phyloP scores from a whole-genome alignment of 805 yeast genomes.

The Jamesozyma hellenica region DNA sequence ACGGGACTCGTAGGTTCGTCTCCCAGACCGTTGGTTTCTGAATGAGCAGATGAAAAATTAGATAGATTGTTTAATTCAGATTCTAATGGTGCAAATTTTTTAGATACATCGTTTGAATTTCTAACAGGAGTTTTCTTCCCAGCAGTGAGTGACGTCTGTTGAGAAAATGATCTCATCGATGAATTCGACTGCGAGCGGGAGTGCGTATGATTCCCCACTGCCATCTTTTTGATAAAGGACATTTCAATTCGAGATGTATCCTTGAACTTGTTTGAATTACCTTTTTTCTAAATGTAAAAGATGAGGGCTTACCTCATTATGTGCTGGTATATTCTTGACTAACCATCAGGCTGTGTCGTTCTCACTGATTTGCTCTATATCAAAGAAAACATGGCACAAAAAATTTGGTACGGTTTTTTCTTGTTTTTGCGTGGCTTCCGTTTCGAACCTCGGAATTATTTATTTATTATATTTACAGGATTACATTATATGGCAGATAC shows the following conservation, averaged over 20 bases:
- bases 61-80: constrained; percentile 1
- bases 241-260: constrained; percentile 3
- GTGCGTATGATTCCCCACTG: constrained; percentile 11
- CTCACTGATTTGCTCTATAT: too few species aligned
- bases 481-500: not conserved
- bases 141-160: not conserved
- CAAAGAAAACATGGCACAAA: too few species aligned
- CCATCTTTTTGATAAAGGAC: constrained; percentile 23
- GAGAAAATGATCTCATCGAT: constrained; percentile 8
- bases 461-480: constrained; percentile 2
- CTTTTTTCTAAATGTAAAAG: too few species aligned
- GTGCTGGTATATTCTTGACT: too few species aligned
- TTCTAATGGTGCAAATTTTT: not conserved
- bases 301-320: too few species aligned
- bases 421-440: not conserved
- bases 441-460: not conserved
- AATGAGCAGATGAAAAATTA: not conserved
- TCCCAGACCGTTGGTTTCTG: not conserved
- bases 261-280: too few species aligned
- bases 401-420: too few species aligned
- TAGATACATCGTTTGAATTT: not conserved
- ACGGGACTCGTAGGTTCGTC: not conserved
- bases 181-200: constrained; percentile 23
- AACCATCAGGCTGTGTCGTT: too few species aligned
- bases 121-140: not conserved